Evolutionary conservation across 139 green algal genomes (phyloP).

Genomic region (Micractinium sp.): DNA sequence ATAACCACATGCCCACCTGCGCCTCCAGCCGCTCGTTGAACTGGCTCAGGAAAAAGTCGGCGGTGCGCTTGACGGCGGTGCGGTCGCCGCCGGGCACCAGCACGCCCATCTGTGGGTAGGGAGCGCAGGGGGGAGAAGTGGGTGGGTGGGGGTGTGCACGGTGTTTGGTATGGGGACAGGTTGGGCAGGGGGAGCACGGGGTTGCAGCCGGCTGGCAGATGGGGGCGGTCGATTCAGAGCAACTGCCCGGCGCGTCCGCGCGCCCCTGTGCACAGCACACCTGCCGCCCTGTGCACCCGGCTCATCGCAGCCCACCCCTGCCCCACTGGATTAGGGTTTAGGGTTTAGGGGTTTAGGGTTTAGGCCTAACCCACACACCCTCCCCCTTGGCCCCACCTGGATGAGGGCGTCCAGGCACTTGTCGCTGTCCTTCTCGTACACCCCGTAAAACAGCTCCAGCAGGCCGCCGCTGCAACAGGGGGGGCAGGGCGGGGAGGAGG

Average conservation of each 20-base stretch:
- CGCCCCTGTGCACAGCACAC: too few relatives aligned
- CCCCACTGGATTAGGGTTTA: too few relatives aligned
- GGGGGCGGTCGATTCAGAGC: neutral
- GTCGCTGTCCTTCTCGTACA: slow-evolving; percentile 93
- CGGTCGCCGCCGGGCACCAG: slow-evolving; percentile 87
- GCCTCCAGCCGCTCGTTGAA: slow-evolving; percentile 83
- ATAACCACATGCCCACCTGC: slow-evolving; percentile 43
- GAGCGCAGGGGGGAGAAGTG: too few relatives aligned
- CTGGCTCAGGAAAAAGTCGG: slow-evolving; percentile 95
- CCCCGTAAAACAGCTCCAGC: slow-evolving; percentile 93
- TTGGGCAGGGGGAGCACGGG: too few relatives aligned
- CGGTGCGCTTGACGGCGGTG: slow-evolving; percentile 90
- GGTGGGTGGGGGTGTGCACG: neutral
- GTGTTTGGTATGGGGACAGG: neutral
- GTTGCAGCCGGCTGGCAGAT: too few relatives aligned
- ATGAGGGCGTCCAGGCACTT: slow-evolving; percentile 88
- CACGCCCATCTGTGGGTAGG: slow-evolving; percentile 88
- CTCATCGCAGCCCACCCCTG: too few relatives aligned
- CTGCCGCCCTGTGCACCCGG: too few relatives aligned
- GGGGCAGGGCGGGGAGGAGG: neutral
- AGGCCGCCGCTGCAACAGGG: slow-evolving; percentile 82
- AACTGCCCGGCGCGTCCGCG: too few relatives aligned
- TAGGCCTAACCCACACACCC: too few relatives aligned
- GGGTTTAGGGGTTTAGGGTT: too few relatives aligned
- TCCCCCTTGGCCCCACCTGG: neutral